Percentiles rank a stretch among this genome's conserved stretches.
Conservation (phyloP, 352 stramenopile species). For the Blastocystis hominis region DNA sequence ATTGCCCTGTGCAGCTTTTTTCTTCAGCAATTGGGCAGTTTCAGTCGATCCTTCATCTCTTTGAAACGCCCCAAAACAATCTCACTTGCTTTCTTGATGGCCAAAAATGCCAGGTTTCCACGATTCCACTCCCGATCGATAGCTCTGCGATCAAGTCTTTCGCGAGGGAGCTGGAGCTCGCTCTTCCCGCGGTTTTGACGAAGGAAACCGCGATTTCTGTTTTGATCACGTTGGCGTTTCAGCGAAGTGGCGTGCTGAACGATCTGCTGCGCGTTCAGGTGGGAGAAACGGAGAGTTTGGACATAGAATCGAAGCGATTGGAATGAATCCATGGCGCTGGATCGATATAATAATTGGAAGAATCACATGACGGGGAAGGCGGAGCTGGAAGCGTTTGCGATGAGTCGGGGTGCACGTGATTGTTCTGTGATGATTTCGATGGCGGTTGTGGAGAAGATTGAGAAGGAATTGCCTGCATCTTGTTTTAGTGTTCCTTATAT, state of each 20-base stretch:
- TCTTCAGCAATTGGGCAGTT: not conserved
- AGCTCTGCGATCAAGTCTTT: not conserved
- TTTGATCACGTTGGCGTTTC: not conserved
- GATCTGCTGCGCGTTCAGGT: not conserved
- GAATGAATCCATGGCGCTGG: constrained; percentile 1
- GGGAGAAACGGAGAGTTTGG: not conserved
- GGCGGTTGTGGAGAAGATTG: not conserved
- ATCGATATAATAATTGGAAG: not conserved
- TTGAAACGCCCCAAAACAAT: constrained; percentile 4
- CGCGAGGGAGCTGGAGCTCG: not conserved
- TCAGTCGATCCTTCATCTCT: not conserved
- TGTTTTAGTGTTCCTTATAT: not conserved
- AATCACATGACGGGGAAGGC: not conserved
- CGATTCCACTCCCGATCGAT: not conserved
- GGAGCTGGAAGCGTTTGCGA: not conserved
- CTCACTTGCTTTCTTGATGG: not conserved
- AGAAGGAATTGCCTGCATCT: not conserved
- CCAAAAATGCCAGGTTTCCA: not conserved
- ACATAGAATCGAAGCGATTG: not conserved
- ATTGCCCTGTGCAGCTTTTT: not conserved
- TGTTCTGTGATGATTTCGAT: constrained; percentile 9
- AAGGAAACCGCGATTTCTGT: not conserved
- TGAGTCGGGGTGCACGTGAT: constrained; percentile 11
- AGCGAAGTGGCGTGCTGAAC: not conserved
- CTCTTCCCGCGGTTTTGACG: not conserved